Conservation (phyloP, 176 grass and related monocot genomes). For the Tillandsia fasciculata region DNA sequence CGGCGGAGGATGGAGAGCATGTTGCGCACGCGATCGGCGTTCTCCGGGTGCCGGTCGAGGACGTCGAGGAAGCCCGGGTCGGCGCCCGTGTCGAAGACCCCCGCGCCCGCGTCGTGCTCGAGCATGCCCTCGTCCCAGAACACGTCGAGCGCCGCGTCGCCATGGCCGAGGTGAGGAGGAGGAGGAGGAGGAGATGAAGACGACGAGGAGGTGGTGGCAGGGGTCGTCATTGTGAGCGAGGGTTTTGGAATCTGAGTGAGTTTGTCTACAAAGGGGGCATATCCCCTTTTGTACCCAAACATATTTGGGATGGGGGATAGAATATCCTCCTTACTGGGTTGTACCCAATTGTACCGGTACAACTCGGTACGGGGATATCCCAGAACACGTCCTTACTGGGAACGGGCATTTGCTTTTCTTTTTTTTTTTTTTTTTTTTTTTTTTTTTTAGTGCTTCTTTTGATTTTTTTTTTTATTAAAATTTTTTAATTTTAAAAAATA, state of each 20-base stretch:
- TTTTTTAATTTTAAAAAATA: too few species aligned
- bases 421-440: too few species aligned
- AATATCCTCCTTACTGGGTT: too few species aligned
- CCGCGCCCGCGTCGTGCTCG: constrained; percentile 68
- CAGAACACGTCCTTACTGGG: too few species aligned
- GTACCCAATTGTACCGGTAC: too few species aligned
- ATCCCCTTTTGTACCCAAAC: too few species aligned
- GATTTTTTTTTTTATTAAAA: too few species aligned
- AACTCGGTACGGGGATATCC: too few species aligned
- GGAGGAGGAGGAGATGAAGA: neutral
- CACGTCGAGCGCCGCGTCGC: constrained; percentile 35
- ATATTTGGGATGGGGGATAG: too few species aligned
- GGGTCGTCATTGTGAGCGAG: neutral
- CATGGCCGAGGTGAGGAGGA: neutral
- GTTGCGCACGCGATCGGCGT: constrained; percentile 83
- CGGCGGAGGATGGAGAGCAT: constrained; percentile 87
- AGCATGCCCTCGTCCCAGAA: constrained; percentile 96
- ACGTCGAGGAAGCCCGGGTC: constrained; percentile 95
- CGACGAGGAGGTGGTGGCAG: neutral
- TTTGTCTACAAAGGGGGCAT: too few species aligned
- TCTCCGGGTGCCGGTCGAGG: constrained; percentile 78
- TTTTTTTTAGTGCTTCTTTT: too few species aligned
- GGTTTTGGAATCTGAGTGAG: neutral
- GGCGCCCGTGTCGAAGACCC: constrained; percentile 69
- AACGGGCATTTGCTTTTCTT: too few species aligned